Base-by-base conservation (phyloP, 2,329 filamentous ascomycete species). In the Phoma sp. region DNA sequence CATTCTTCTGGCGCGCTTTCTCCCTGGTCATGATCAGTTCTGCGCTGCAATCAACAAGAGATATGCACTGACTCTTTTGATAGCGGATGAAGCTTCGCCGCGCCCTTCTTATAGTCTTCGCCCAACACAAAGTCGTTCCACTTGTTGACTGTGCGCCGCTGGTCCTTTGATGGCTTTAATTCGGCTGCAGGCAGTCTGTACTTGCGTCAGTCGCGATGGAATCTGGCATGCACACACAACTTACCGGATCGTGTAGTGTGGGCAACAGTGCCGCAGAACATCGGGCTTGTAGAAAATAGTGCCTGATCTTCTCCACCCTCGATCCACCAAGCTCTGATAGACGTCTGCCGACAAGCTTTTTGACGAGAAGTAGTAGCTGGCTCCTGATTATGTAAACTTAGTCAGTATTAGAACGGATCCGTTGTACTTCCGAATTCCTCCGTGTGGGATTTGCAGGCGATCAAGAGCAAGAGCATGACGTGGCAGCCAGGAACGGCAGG, bases 251-350 rank as follows among this genome's bases (percentile, higher is more conserved):
- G 90, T 92, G 73, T 93, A 98, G 69, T 97, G 92, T 37, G 93
- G 92, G 74, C 95, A 99, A 69, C 95, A 99, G 57, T 92, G 90
- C 51, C 87, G 82, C 53, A 83, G 83, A 66, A 91, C 87, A 73
- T 95, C 89, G 12, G 91, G 90, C 56, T 91, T 86, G 75, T 95
- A 95, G 42, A 95, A 78, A 7, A 92, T 79, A 23, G 78, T 85
- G 14, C 82, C 82, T 32, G 81, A 83, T 61, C 81, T 73, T 40
- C 91, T 87, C 90, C 90, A 95, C 57, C 87, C 90, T 60, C 89
- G 84, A 73, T 92, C 85, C 37, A 93, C 77, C 30, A 95, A 79
- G 36, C 72, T 77, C 71, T 93, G 88, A 66, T 95, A 95, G 65
- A 90, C 85, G 1, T 79, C 76, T 5, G 87, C 81, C 39, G 81